These are phyloP conservation scores for Emmonsiellopsis sp. DNA, from an alignment of 2,329 filamentous ascomycete species.

Conservation along the genomic window DNA sequence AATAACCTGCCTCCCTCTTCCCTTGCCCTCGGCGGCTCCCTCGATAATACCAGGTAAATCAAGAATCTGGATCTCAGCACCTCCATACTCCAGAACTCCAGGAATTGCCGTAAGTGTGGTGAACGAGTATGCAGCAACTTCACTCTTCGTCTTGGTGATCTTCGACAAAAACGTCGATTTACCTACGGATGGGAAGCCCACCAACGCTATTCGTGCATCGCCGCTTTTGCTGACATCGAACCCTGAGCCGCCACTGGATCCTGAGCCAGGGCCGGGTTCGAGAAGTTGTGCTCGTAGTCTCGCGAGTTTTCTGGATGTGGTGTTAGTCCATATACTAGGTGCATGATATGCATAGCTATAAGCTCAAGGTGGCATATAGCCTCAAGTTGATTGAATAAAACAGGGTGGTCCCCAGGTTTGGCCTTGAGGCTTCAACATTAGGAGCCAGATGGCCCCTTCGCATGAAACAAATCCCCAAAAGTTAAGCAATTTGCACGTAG, in stretches of 20 bases:
- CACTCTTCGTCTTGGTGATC: conserved; percentile 94
- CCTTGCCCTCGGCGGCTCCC: conserved; percentile 90
- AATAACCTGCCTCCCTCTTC: conserved; percentile 90
- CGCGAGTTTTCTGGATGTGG: conserved; percentile 71
- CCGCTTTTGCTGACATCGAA: conserved; percentile 92
- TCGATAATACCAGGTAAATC: conserved; percentile 98
- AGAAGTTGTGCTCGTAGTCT: conserved; percentile 88
- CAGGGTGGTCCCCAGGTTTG: too few species aligned
- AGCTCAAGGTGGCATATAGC: too few species aligned
- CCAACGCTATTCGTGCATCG: conserved; percentile 90
- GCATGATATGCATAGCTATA: too few species aligned
- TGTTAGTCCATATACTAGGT: not conserved
- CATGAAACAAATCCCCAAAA: not conserved
- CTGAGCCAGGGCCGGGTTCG: conserved; percentile 73
- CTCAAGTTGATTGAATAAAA: too few species aligned
- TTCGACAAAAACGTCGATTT: conserved; percentile 99
- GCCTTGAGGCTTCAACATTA: not conserved
- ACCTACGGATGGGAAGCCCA: conserved; percentile 97
- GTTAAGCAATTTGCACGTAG: not conserved
- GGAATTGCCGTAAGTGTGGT: conserved; percentile 96
- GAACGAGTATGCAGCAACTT: conserved; percentile 94
- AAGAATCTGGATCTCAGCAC: conserved; percentile 94
- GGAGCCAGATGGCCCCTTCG: not conserved
- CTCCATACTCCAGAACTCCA: conserved; percentile 93
- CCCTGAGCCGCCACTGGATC: conserved; percentile 68